Evolutionary conservation across 176 grass and related monocot genomes (phyloP), one percentile per base, ranked within the genome.

Genomic region (Ananas comosus): DNA sequence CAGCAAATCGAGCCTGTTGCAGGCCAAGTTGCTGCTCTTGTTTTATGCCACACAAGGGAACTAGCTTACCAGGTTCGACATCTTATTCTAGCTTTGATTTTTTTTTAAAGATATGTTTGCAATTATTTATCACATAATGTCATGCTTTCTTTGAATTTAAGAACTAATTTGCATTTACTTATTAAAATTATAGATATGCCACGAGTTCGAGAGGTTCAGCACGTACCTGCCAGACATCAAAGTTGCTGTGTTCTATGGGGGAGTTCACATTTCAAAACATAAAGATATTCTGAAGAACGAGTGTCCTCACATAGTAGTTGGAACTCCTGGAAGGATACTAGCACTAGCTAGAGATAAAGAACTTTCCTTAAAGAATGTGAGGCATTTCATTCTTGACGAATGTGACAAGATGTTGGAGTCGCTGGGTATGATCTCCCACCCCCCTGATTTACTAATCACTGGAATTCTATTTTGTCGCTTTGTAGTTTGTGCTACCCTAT

Each of bases 321-420:
- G 95, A 13, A 99, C 95, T 12, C 83, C 83, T 3, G 83, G 83
- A 72, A 86, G 83, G 70, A 81, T 86, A 11, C 64, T 81, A 8
- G 78, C 73, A 25, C 87, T 99, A 52, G 83, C 85, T 2, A 89
- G 90, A 68, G 95, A 94, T 0, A 99, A 99, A 79, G 90, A 91
- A 73, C 90, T 99, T 57, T 91, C 90, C 69, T 74, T 99, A 72
- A 99, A 99, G 90, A 99, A 99, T 72, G 90, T 99, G 75, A 85
- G 95, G 78, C 95, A 99, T 80, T 99, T 94, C 83, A 99, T 99
- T 56, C 95, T 99, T 50, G 95, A 99, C 71, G 90, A 99, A 83
- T 99, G 94, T 51, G 94, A 99, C 61, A 99, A 99, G 82, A 94
- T 99, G 95, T 90, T 99, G 0, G 95, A 99, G 18, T 99, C 90